These are phyloP conservation scores for Ustilago tritici DNA, from an alignment of 1,284 basidiomycete genomes.

Conservation along the genomic window DNA sequence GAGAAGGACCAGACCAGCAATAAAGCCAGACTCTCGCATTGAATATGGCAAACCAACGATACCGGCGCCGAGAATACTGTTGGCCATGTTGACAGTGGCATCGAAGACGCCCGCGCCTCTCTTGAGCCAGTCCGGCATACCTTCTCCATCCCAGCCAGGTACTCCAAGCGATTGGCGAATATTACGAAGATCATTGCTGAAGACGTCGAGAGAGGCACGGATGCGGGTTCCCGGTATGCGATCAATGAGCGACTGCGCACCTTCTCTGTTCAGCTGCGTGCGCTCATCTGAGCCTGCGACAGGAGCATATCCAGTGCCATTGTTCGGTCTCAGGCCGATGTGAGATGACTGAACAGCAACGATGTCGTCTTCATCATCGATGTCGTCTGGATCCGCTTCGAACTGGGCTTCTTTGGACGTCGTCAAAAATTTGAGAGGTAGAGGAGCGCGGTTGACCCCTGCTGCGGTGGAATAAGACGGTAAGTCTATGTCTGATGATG, in stretches of 20 bases:
- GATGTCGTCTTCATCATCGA: constrained; percentile 48
- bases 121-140: constrained; percentile 70
- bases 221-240: constrained; percentile 35
- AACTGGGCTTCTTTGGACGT: constrained; percentile 69
- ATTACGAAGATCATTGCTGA: constrained; percentile 57
- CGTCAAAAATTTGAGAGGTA: constrained; percentile 57
- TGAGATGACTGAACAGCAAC: constrained; percentile 44
- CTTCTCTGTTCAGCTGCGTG: constrained; percentile 28
- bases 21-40: constrained; percentile 89
- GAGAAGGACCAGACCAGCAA: constrained; percentile 85
- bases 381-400: constrained; percentile 68
- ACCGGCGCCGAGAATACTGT: constrained; percentile 94
- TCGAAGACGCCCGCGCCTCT: constrained; percentile 82
- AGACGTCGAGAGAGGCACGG: constrained; percentile 53
- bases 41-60: constrained; percentile 83
- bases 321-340: constrained; percentile 21
- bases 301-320: constrained; percentile 12
- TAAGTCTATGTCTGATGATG: constrained; percentile 12
- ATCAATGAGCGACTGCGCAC: constrained; percentile 37
- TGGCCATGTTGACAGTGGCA: constrained; percentile 92
- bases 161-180: constrained; percentile 51
- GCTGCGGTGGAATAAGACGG: constrained; percentile 26
- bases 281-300: constrained; percentile 13
- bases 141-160: constrained; percentile 72
- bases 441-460: constrained; percentile 19